Percentiles rank a stretch among this genome's conserved stretches.
Conservation (phyloP, 75 land plant species). For the Larix kaempferi region DNA sequence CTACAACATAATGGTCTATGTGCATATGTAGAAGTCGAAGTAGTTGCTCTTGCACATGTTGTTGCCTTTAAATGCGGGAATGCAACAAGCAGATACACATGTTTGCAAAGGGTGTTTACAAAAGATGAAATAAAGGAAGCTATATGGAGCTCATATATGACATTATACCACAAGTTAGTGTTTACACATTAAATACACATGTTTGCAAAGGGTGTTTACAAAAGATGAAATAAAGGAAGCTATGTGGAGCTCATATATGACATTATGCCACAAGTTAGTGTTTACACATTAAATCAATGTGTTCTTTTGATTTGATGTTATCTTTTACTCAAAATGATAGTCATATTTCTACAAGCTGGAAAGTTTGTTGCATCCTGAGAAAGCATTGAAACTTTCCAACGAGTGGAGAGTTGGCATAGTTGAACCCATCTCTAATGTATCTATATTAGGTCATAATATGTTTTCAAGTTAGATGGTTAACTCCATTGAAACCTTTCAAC, state of each 20-base stretch:
- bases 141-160: neutral
- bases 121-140: conserved; percentile 9
- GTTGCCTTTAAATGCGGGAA: neutral
- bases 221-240: conserved; percentile 9
- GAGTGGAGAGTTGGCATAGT: neutral
- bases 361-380: neutral
- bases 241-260: neutral
- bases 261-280: neutral
- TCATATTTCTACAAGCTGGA: neutral
- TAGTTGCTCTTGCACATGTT: conserved; percentile 11
- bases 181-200: conserved; percentile 14
- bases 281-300: neutral
- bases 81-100: conserved; percentile 12
- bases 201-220: conserved; percentile 6
- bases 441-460: too few relatives aligned
- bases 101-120: conserved; percentile 6
- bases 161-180: neutral
- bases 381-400: neutral
- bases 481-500: too few relatives aligned
- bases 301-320: neutral
- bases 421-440: neutral
- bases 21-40: conserved; percentile 15
- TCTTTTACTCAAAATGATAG: neutral
- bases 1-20: neutral
- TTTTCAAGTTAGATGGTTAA: too few relatives aligned